Evolutionary conservation across 1,139 yeast species (phyloP).

Genomic region (Barnettozyma hawaiiensis): DNA sequence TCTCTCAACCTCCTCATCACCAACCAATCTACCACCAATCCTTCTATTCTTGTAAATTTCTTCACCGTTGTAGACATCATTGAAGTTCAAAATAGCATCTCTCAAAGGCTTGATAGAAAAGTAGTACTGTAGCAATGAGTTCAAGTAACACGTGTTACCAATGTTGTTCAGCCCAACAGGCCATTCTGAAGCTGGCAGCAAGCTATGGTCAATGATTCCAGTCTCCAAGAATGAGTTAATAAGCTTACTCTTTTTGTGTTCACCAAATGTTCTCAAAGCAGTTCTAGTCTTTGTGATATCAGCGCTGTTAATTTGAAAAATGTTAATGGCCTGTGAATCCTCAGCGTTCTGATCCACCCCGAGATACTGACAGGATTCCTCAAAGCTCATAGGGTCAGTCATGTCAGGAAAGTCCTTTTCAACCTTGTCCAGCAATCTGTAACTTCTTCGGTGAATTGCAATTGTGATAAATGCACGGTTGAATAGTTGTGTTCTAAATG

Average conservation of each 20-base stretch:
- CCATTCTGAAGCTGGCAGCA: constrained; percentile 60
- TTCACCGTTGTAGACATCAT: constrained; percentile 25
- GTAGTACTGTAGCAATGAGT: constrained; percentile 83
- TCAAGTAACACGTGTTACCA: constrained; percentile 92
- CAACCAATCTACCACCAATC: constrained; percentile 83
- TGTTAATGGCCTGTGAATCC: constrained; percentile 51
- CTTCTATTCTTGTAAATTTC: constrained; percentile 41
- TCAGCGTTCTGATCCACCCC: constrained; percentile 41
- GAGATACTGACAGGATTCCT: constrained; percentile 39
- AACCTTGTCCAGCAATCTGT: constrained; percentile 30
- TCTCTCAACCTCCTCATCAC: constrained; percentile 64
- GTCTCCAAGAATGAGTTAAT: constrained; percentile 47
- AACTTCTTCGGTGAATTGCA: constrained; percentile 49
- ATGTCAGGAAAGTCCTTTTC: constrained; percentile 28
- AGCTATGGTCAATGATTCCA: constrained; percentile 56
- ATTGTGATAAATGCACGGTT: constrained; percentile 52
- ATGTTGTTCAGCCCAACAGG: constrained; percentile 92
- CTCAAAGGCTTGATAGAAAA: constrained; percentile 82
- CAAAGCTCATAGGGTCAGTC: constrained; percentile 24
- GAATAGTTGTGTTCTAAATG: constrained; percentile 28
- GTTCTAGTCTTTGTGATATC: constrained; percentile 41
- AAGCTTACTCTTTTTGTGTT: constrained; percentile 44
- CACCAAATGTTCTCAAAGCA: constrained; percentile 45
- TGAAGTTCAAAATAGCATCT: constrained; percentile 53
- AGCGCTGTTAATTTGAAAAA: constrained; percentile 39